phyloP scores from a whole-genome alignment of 2,329 filamentous ascomycete species.

The Cercospora nicotianae region DNA sequence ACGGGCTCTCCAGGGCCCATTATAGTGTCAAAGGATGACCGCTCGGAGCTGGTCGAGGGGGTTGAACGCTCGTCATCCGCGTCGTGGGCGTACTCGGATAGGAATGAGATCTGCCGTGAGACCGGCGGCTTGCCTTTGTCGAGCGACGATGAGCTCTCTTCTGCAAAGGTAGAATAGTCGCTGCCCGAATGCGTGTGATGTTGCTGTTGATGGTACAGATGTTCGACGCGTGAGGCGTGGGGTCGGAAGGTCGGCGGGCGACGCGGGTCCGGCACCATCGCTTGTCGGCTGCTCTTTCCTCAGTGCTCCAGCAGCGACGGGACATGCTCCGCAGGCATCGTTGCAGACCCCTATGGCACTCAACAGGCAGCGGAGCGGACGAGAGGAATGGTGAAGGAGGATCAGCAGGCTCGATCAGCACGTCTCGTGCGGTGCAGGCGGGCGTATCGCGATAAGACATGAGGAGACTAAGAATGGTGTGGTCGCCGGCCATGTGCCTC shows the following conservation, averaged over 20 bases:
- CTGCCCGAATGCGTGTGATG: background rate
- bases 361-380: background rate
- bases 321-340: background rate
- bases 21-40: constrained; percentile 12
- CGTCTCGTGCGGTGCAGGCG: background rate
- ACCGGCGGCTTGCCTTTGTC: constrained; percentile 8
- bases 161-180: constrained; percentile 8
- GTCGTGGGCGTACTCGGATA: constrained; percentile 20
- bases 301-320: background rate
- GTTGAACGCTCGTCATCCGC: constrained; percentile 29
- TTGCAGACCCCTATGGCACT: background rate
- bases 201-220: background rate
- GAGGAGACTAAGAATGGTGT: background rate
- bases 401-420: background rate
- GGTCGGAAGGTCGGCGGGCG: background rate
- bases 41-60: constrained; percentile 17
- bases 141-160: constrained; percentile 5
- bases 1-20: constrained; percentile 24
- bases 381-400: background rate
- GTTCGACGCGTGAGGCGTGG: background rate
- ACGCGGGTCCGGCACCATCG: constrained; percentile 6
- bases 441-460: constrained; percentile 20
- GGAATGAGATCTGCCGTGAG: constrained; percentile 15
- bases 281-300: constrained; percentile 3
- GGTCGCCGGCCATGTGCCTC: constrained; percentile 12